phyloP scores from a whole-genome alignment of 2,329 filamentous ascomycete species.

The Pyricularia grisea region DNA sequence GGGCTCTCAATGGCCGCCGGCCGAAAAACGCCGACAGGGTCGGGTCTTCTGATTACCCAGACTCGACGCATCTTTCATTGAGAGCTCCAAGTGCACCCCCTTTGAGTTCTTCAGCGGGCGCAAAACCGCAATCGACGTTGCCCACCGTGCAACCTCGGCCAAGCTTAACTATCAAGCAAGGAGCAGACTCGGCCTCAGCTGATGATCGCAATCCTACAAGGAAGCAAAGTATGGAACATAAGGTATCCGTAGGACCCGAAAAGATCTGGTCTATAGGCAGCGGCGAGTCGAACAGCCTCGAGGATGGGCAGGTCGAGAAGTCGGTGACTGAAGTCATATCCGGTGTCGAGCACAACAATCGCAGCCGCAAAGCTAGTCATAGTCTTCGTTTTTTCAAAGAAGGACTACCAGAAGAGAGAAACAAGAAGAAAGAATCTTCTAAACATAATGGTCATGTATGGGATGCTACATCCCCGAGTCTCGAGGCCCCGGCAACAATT shows the following conservation, averaged over 20 bases:
- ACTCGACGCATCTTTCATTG: background rate
- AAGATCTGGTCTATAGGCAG: conserved; percentile 57
- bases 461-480: background rate
- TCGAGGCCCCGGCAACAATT: background rate
- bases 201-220: conserved; percentile 22
- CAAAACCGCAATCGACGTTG: background rate
- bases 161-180: background rate
- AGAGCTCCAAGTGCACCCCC: background rate
- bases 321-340: conserved; percentile 54
- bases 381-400: conserved; percentile 60
- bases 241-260: conserved; percentile 36
- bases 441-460: conserved; percentile 14
- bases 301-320: conserved; percentile 52
- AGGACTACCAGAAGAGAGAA: conserved; percentile 50
- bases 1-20: background rate
- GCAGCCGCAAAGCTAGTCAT: conserved; percentile 59
- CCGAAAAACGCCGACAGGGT: background rate
- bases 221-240: conserved; percentile 30
- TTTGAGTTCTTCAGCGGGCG: background rate
- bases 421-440: conserved; percentile 38
- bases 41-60: background rate
- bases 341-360: conserved; percentile 51
- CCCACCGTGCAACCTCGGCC: background rate
- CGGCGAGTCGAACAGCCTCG: conserved; percentile 33
- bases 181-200: conserved; percentile 6